These are phyloP conservation scores for Pseudogymnoascus sp. DNA, from an alignment of 2,329 filamentous ascomycete species.

Conservation along the genomic window DNA sequence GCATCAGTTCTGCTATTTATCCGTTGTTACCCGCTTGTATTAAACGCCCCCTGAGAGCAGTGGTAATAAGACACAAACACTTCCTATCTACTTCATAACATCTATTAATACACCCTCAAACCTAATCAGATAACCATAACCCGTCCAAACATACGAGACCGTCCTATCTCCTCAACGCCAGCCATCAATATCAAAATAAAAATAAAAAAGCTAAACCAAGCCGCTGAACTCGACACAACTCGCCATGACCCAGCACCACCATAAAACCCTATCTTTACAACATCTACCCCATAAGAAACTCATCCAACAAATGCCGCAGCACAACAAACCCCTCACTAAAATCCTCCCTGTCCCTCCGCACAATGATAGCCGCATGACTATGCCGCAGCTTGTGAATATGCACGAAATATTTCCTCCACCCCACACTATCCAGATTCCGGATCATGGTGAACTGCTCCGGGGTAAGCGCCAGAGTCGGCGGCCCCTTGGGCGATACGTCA, in stretches of 20 bases:
- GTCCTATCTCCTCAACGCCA: neutral
- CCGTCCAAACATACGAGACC: neutral
- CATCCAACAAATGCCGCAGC: constrained; percentile 69
- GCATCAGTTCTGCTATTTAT: neutral
- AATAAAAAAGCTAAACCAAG: neutral
- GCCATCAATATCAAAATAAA: neutral
- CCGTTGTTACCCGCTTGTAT: neutral
- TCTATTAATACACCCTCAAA: neutral
- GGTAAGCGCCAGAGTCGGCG: constrained; percentile 68
- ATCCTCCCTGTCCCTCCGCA: constrained; percentile 56
- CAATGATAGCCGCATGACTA: constrained; percentile 84
- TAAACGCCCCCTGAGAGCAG: neutral
- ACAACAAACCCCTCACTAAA: constrained; percentile 74
- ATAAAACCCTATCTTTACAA: neutral
- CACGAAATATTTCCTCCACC: constrained; percentile 58
- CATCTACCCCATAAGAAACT: constrained; percentile 43
- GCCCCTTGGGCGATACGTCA: constrained; percentile 23
- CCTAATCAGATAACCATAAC: neutral
- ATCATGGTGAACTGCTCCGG: constrained; percentile 81
- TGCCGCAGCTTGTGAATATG: constrained; percentile 72
- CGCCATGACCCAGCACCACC: neutral
- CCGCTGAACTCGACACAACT: neutral
- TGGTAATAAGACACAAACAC: neutral
- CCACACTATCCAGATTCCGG: constrained; percentile 58
- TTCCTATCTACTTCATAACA: neutral